Evolutionary conservation across 2,329 filamentous ascomycete species (phyloP), one percentile per base, ranked within the genome.

Genomic region (Aspergillus brunneoviolaceus): DNA sequence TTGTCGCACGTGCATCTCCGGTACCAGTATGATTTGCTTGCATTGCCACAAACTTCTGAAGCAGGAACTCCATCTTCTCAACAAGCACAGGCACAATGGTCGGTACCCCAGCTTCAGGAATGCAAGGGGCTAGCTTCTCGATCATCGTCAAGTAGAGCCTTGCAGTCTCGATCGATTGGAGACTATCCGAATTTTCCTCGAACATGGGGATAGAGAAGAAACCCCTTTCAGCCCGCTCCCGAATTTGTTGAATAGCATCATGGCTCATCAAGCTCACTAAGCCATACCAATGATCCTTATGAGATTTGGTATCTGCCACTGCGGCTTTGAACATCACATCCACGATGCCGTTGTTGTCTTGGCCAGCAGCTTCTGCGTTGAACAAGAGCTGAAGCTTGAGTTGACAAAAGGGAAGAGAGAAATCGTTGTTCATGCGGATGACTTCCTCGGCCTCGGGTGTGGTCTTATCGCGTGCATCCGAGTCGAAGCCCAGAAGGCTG

Each of bases 401-500:
- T 50, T 78, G 75, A 51, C 76, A 78, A 48, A 77, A 75, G 5
- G 77, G 75, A 27, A 80, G 69, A 10, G 78, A 80, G 59, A 80
- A 77, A 57, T 78, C 72, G 60, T 77, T 72, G 11, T 75, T 74
- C 62, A 72, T 72, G 14, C 67, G 64, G 39, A 78, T 70, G 16
- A 76, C 71, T 51, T 68, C 69, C 51, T 77, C 71, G 4, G 75
- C 71, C 49, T 76, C 70, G 7, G 65, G 66, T 14, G 75, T 63
- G 29, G 33, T 42, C 51, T 61, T 54, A 16, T 58, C 42, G 35
- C 35, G 59, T 65, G 51, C 19, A 49, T 65, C 58, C 6, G 63
- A 51, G 27, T 69, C 63, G 29, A 71, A 65, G 14, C 70, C 69
- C 23, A 79, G 61, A 16, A 78, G 64, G 51, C 60, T 50, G 61